Evolutionary conservation across 2,329 filamentous ascomycete species (phyloP).

Genomic region (Mariannaea sp.): DNA sequence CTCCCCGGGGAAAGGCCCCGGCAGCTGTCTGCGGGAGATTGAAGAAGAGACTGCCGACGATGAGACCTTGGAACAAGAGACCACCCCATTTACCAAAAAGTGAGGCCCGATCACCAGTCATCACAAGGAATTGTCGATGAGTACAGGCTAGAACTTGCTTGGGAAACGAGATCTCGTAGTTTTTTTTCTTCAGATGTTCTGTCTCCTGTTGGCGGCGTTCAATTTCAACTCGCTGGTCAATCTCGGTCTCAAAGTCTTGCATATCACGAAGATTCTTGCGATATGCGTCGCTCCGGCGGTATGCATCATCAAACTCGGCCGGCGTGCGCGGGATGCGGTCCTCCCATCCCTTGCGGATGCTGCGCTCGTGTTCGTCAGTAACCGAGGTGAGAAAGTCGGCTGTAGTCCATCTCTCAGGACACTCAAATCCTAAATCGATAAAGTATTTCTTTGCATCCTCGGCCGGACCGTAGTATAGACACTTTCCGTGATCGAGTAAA

Average conservation of each 20-base stretch:
- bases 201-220: conserved; percentile 64
- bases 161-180: conserved; percentile 76
- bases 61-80: conserved; percentile 73
- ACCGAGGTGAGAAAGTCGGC: conserved; percentile 80
- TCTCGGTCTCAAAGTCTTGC: conserved; percentile 65
- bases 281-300: conserved; percentile 66
- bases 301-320: conserved; percentile 68
- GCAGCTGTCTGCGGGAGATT: conserved; percentile 62
- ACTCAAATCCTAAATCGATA: conserved; percentile 71
- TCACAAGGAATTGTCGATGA: conserved; percentile 77
- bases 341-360: conserved; percentile 69
- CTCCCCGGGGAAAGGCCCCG: conserved; percentile 65
- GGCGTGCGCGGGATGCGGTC: conserved; percentile 70
- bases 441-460: conserved; percentile 71
- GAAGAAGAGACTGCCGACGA: conserved; percentile 81
- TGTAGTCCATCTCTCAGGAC: conserved; percentile 72
- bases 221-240: conserved; percentile 53
- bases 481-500: conserved; percentile 73
- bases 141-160: conserved; percentile 74
- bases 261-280: conserved; percentile 65
- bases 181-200: conserved; percentile 67
- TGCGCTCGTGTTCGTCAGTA: conserved; percentile 73
- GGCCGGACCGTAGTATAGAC: conserved; percentile 72
- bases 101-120: conserved; percentile 74
- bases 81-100: conserved; percentile 82